Percentiles rank a stretch among this genome's conserved stretches.
phyloP scores from a whole-genome alignment of 345 rosid species.

The Conringia planisiliqua region DNA sequence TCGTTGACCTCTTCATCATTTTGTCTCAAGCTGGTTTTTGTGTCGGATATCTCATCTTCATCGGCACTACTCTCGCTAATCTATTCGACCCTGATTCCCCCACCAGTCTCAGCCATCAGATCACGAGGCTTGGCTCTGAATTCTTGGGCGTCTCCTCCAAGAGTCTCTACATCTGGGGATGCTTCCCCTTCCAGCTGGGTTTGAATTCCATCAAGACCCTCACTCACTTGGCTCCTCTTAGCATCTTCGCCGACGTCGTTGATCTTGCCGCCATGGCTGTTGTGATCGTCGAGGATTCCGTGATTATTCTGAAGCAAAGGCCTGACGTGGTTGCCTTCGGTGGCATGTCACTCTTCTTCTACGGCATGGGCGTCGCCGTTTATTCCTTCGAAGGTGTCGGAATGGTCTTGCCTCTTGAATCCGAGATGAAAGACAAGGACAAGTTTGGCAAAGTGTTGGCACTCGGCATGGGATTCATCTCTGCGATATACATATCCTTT shows the following conservation, averaged over 20 bases:
- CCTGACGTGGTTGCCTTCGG: constrained; percentile 56
- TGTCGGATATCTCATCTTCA: constrained; percentile 76
- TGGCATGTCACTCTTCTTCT: constrained; percentile 54
- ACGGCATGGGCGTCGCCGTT: constrained; percentile 78
- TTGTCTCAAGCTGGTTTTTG: constrained; percentile 85
- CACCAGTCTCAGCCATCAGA: constrained; percentile 20
- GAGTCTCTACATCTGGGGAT: constrained; percentile 62
- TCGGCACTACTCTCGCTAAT: constrained; percentile 54
- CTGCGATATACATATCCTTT: constrained; percentile 58
- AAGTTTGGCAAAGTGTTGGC: constrained; percentile 56
- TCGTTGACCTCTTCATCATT: constrained; percentile 65
- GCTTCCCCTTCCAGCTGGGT: constrained; percentile 82
- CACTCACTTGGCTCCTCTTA: constrained; percentile 85
- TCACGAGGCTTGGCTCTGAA: constrained; percentile 30
- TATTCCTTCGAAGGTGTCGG: constrained; percentile 79
- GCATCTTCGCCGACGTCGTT: constrained; percentile 86
- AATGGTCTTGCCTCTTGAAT: constrained; percentile 75
- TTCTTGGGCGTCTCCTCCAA: constrained; percentile 52
- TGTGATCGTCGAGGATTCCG: constrained; percentile 57
- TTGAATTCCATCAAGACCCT: constrained; percentile 64
- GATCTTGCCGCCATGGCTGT: constrained; percentile 79
- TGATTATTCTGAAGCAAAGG: constrained; percentile 38
- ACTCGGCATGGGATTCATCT: constrained; percentile 53
- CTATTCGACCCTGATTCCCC: constrained; percentile 36
- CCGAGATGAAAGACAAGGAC: constrained; percentile 57